Percentiles rank a stretch among this genome's conserved stretches.
These are phyloP conservation scores for Cylindrodendrum hubeiense DNA, from an alignment of 2,329 filamentous ascomycete genomes.

Conservation along the genomic window DNA sequence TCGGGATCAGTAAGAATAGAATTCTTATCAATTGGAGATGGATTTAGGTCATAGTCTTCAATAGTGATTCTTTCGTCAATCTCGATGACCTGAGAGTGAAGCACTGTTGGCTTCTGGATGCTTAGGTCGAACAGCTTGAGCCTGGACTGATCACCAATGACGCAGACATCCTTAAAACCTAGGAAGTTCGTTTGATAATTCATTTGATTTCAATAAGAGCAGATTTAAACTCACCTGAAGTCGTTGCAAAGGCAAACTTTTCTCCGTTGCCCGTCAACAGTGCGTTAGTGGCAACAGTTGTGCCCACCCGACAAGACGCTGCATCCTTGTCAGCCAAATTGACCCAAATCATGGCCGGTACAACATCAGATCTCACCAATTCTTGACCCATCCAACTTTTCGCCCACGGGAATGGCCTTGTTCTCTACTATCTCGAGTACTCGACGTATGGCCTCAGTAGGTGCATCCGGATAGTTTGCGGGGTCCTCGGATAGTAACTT, in stretches of 20 bases:
- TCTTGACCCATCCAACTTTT: constrained; percentile 49
- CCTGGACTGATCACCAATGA: constrained; percentile 79
- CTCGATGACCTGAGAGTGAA: constrained; percentile 77
- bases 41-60: constrained; percentile 77
- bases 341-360: neutral
- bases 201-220: too few species aligned
- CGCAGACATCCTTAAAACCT: constrained; percentile 76
- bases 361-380: constrained; percentile 47
- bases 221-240: constrained; percentile 54
- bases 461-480: constrained; percentile 77
- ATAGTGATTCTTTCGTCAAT: constrained; percentile 79
- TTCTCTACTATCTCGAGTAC: constrained; percentile 69
- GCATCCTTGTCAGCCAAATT: constrained; percentile 41
- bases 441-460: constrained; percentile 77
- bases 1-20: constrained; percentile 49
- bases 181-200: too few species aligned
- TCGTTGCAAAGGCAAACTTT: constrained; percentile 76
- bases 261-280: constrained; percentile 81
- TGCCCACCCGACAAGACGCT: constrained; percentile 81
- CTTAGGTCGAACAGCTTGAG: constrained; percentile 80
- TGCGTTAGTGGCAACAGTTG: constrained; percentile 81
- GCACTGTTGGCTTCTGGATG: constrained; percentile 74
- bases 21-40: constrained; percentile 64
- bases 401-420: constrained; percentile 59
- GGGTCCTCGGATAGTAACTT: constrained; percentile 83